These are phyloP conservation scores for Phytophthora cryptogea DNA, from an alignment of 352 stramenopile species.

Conservation along the genomic window DNA sequence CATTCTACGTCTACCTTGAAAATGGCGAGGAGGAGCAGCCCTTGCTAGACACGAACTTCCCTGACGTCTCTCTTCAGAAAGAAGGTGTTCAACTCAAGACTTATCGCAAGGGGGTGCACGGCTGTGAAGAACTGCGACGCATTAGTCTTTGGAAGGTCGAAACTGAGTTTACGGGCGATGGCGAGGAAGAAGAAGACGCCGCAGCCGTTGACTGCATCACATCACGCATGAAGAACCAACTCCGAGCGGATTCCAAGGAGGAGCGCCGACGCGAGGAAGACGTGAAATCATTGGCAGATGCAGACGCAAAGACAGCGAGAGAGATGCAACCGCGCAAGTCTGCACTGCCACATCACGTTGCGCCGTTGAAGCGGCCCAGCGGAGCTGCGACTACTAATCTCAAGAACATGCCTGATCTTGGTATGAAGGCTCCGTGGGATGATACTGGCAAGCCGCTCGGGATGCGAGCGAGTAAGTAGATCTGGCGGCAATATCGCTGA, in stretches of 20 bases:
- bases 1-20: constrained; percentile 92
- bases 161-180: constrained; percentile 61
- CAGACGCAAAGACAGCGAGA: constrained; percentile 52
- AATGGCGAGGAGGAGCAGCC: constrained; percentile 90
- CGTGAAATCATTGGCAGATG: constrained; percentile 46
- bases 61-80: constrained; percentile 91
- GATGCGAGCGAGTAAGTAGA: constrained; percentile 54
- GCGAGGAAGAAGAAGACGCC: constrained; percentile 37
- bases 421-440: constrained; percentile 81
- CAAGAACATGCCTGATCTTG: constrained; percentile 70
- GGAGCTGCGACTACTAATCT: constrained; percentile 39
- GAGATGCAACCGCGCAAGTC: constrained; percentile 59
- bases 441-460: constrained; percentile 70
- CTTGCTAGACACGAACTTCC: constrained; percentile 94
- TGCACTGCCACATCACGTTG: constrained; percentile 80
- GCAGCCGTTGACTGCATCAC: constrained; percentile 39
- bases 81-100: constrained; percentile 85
- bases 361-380: constrained; percentile 66
- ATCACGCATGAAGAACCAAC: constrained; percentile 19
- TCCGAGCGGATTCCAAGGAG: constrained; percentile 58
- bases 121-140: constrained; percentile 68
- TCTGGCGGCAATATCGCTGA: constrained; percentile 1
- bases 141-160: constrained; percentile 85
- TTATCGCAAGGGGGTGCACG: constrained; percentile 70
- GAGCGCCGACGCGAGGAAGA: constrained; percentile 65